phyloP scores from a whole-genome alignment of 345 rosid species.

The Acer campestre region DNA sequence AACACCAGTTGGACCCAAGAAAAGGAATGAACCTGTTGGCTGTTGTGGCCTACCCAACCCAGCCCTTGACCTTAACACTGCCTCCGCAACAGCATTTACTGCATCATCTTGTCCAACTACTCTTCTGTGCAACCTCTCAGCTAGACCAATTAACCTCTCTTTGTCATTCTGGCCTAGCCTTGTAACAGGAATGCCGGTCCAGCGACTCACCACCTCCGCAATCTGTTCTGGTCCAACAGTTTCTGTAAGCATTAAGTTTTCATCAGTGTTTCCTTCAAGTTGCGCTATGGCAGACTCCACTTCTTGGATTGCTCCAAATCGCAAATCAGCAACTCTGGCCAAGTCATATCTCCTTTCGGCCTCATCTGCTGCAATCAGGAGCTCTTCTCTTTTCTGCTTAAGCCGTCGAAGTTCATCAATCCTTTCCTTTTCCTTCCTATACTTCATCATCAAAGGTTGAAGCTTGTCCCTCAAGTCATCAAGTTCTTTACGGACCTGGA shows the following conservation, averaged over 20 bases:
- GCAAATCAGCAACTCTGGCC: constrained; percentile 86
- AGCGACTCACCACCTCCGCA: constrained; percentile 89
- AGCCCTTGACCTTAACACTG: constrained; percentile 82
- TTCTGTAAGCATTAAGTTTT: constrained; percentile 77
- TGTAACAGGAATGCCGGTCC: constrained; percentile 93
- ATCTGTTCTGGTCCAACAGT: constrained; percentile 89
- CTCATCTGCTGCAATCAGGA: constrained; percentile 67
- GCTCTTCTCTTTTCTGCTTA: constrained; percentile 85
- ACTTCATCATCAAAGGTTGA: constrained; percentile 84
- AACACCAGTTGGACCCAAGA: constrained; percentile 94
- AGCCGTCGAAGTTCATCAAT: constrained; percentile 82
- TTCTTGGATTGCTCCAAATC: constrained; percentile 84
- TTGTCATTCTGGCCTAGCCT: constrained; percentile 91
- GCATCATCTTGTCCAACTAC: constrained; percentile 91
- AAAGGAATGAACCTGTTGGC: constrained; percentile 88
- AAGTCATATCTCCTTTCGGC: constrained; percentile 89
- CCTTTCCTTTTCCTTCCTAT: constrained; percentile 85
- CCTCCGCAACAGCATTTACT: constrained; percentile 76
- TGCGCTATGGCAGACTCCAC: constrained; percentile 69
- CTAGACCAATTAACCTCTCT: constrained; percentile 76
- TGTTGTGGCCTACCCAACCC: constrained; percentile 95
- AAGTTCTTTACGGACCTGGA: constrained; percentile 82
- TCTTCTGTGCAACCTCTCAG: constrained; percentile 73
- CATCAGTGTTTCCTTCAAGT: constrained; percentile 65
- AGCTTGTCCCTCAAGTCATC: constrained; percentile 91